Percentiles rank a stretch among this genome's conserved stretches.
These are phyloP conservation scores for Neckera pumila DNA, from an alignment of 225 moss, liverwort and hornwort species.

Conservation along the genomic window DNA sequence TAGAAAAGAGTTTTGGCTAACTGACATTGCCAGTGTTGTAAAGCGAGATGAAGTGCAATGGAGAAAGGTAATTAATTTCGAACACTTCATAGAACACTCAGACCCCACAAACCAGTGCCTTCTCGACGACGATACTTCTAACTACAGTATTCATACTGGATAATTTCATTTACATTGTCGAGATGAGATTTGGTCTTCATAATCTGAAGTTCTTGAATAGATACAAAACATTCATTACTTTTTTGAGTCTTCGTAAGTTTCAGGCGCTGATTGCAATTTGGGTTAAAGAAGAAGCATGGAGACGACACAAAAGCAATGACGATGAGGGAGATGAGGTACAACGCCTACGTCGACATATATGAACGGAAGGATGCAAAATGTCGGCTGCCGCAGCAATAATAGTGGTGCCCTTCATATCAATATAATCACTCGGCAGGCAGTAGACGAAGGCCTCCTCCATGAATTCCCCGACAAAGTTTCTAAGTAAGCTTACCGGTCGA, in stretches of 20 bases:
- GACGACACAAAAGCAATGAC: neutral
- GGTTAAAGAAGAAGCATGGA: constrained; percentile 6
- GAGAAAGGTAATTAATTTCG: neutral
- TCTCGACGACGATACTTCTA: neutral
- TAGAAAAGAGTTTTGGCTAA: constrained; percentile 21
- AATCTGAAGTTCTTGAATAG: neutral
- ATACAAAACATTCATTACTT: too few relatives aligned
- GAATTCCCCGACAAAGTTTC: neutral
- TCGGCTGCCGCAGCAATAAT: neutral
- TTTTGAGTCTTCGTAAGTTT: neutral
- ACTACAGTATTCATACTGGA: neutral
- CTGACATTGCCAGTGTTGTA: neutral
- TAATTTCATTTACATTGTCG: neutral
- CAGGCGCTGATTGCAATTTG: constrained; percentile 14
- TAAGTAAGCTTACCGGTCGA: neutral
- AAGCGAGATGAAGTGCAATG: constrained; percentile 4
- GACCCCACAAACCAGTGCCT: neutral
- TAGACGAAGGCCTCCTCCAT: neutral
- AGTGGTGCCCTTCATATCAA: neutral
- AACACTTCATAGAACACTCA: neutral
- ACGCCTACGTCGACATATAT: neutral
- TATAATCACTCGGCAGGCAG: neutral
- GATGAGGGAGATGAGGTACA: neutral
- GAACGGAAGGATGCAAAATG: neutral
- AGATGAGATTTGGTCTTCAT: neutral